These are phyloP conservation scores for Fraxinus ornus DNA, from an alignment of 305 asterid genomes.

Conservation along the genomic window DNA sequence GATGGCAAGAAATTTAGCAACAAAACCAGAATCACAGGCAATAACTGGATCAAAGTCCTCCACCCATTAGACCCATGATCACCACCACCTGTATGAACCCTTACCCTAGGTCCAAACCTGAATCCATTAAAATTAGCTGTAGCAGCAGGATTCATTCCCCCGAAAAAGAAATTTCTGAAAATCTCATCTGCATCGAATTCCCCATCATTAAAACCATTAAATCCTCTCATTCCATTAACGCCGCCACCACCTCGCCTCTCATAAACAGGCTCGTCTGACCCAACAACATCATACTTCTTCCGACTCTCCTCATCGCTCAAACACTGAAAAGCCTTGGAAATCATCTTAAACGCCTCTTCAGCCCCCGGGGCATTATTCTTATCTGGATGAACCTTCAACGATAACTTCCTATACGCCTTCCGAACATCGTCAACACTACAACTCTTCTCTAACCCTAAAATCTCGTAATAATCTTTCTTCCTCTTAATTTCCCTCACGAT, in stretches of 20 bases:
- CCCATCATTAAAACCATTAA: constrained; percentile 65
- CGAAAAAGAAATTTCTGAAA: constrained; percentile 86
- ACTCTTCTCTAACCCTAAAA: constrained; percentile 72
- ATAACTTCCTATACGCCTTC: constrained; percentile 81
- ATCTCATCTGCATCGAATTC: constrained; percentile 90
- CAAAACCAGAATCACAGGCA: constrained; percentile 72
- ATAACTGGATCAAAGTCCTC: constrained; percentile 60
- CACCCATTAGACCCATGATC: constrained; percentile 61
- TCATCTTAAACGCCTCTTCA: constrained; percentile 92
- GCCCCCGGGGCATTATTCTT: constrained; percentile 90
- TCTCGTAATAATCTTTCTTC: constrained; percentile 88
- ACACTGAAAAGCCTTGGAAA: constrained; percentile 92
- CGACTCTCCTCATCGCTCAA: constrained; percentile 75
- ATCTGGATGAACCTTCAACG: constrained; percentile 93
- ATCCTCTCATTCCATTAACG: constrained; percentile 63
- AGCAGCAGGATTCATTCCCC: constrained; percentile 78
- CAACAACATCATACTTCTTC: constrained; percentile 62
- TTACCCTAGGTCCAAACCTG: constrained; percentile 75
- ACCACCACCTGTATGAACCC: constrained; percentile 66
- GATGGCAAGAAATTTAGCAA: constrained; percentile 80
- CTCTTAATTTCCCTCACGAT: constrained; percentile 69
- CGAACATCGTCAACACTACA: constrained; percentile 72
- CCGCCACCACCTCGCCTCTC: constrained; percentile 49
- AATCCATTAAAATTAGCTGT: constrained; percentile 74
- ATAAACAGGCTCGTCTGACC: constrained; percentile 72